Evolutionary conservation across 1,139 yeast species (phyloP), one percentile per base, ranked within the genome.

Genomic region (Meyerozyma athensensis): DNA sequence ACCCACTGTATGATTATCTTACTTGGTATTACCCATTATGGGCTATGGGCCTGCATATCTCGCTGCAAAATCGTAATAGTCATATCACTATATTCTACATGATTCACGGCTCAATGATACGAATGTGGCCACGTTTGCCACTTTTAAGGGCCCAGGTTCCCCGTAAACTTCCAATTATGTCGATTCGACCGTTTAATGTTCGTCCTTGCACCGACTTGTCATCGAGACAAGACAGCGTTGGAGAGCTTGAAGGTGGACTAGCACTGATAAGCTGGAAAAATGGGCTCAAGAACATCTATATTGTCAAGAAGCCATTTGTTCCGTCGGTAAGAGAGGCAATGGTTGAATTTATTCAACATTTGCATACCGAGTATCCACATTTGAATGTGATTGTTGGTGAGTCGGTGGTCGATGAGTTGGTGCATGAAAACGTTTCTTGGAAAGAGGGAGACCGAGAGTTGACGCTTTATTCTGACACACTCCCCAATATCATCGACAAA

Each of bases 301-400:
- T 90, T 30, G 86, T 86, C 31, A 89, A 87, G 58, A 90, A 90
- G 56, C 96, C 96, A 1, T 79, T 87, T 82, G 77, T 86, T 39
- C 58, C 65, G 3, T 62, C 66, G 7, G 95, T 86, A 1, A 68
- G 82, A 10, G 65, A 68, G 13, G 89, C 95, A 7, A 76, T 82
- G 75, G 68, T 79, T 7, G 67, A 71, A 37, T 81, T 90, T 44
- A 75, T 87, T 21, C 61, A 69, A 32, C 72, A 65, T 44, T 46
- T 86, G 13, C 78, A 79, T 43, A 58, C 60, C 10, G 64, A 69
- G 8, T 83, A 84, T 54, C 89, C 92, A 0, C 70, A 74, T 9
- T 72, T 86, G 30, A 89, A 87, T 47, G 77, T 90, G 2, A 75
- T 90, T 16, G 82, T 87, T n/a, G 81, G 79, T 32, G 74, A 75